Conservation (phyloP, 2,329 filamentous ascomycete genomes). For the Sordariomycetes sp. region DNA sequence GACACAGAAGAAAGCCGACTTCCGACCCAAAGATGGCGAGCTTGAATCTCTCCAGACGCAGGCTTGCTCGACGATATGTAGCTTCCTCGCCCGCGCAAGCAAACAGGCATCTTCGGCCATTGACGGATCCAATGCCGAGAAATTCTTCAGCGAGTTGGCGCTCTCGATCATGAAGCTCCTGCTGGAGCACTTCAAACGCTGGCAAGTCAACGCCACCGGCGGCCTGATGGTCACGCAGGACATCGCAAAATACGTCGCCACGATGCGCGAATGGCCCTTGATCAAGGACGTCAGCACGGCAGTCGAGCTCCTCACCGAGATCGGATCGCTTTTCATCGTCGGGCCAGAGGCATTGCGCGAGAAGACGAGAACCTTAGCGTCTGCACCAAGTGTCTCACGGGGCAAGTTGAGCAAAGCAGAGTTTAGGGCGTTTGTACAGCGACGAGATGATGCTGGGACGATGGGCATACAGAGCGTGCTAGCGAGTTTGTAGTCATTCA, state of each 20-base stretch:
- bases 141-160: constrained; percentile 77
- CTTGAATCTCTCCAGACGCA: constrained; percentile 75
- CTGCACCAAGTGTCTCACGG: constrained; percentile 28
- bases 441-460: constrained; percentile 73
- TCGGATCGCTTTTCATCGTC: constrained; percentile 93
- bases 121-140: constrained; percentile 73
- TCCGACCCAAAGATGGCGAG: constrained; percentile 75
- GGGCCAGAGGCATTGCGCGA: constrained; percentile 70
- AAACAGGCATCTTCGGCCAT: constrained; percentile 57
- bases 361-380: constrained; percentile 51
- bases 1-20: constrained; percentile 81
- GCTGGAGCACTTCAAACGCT: constrained; percentile 90
- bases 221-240: constrained; percentile 95
- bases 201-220: constrained; percentile 84
- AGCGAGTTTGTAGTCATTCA: constrained; percentile 41
- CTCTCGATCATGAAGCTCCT: constrained; percentile 68
- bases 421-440: constrained; percentile 76
- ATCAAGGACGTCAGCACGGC: constrained; percentile 57
- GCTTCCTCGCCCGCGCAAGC: constrained; percentile 65
- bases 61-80: constrained; percentile 73
- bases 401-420: constrained; percentile 57
- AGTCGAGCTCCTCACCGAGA: constrained; percentile 83
- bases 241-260: constrained; percentile 83
- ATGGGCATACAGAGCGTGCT: constrained; percentile 78
- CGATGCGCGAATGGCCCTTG: constrained; percentile 75